Percentiles rank a stretch among this genome's conserved stretches.
Evolutionary conservation across 495 filamentous ascomycete genomes (phyloP).

Genomic region (Penicillium lagena): DNA sequence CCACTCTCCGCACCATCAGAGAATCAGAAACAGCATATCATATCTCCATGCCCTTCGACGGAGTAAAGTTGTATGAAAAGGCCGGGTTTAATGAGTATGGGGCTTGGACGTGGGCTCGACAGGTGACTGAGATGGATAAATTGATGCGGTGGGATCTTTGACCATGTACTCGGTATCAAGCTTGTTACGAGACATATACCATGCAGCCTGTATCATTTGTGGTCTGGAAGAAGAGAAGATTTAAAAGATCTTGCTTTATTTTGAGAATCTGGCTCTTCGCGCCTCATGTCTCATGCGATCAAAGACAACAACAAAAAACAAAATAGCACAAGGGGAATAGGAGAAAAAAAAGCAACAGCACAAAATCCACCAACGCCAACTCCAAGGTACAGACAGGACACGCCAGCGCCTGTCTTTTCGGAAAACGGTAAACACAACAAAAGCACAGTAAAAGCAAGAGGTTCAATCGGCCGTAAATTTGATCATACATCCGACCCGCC

Average conservation of each 20-base stretch:
- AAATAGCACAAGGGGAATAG: neutral
- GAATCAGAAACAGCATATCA: too few relatives aligned
- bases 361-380: slow-evolving; percentile 24
- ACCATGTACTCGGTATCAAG: too few relatives aligned
- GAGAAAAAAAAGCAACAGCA: slow-evolving; percentile 8
- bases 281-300: slow-evolving; percentile 17
- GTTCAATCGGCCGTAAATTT: slow-evolving; percentile 27
- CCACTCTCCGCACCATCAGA: too few relatives aligned
- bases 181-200: too few relatives aligned
- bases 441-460: slow-evolving; percentile 14
- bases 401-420: too few relatives aligned
- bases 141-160: too few relatives aligned
- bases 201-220: too few relatives aligned
- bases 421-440: neutral
- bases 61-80: too few relatives aligned
- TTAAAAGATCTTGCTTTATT: neutral
- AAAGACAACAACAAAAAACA: slow-evolving; percentile 16
- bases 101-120: too few relatives aligned
- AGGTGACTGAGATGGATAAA: too few relatives aligned
- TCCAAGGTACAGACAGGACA: slow-evolving; percentile 38
- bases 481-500: slow-evolving; percentile 42
- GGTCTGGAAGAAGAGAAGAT: slow-evolving; percentile 10
- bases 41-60: too few relatives aligned
- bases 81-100: too few relatives aligned
- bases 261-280: slow-evolving; percentile 27